Base-by-base conservation (phyloP, 805 yeast genomes). In the Ogataea populi-albae region DNA sequence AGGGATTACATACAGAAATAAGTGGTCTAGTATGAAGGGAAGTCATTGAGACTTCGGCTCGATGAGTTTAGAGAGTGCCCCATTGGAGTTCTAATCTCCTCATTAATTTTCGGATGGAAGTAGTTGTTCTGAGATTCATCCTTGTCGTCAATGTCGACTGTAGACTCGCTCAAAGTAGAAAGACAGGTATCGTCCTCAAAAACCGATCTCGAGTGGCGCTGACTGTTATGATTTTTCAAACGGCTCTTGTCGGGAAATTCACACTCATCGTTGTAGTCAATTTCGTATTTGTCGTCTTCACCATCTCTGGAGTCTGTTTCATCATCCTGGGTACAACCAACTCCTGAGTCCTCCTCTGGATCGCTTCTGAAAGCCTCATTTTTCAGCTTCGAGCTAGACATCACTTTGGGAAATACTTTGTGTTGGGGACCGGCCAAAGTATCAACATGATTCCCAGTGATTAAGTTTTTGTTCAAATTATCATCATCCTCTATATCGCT, bases 41-140 rank as follows among this genome's bases (percentile, higher is more conserved):
- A 19, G 17, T n/a, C 16, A 19, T 35, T 42, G 15, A 41, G 19
- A 18, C 29, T 34, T 4, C 23, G 30, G 11, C 32, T 21, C 4
- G 45, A 32, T 6, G 34, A 11, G 10, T 41, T 37, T 3, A 35
- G 35, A 11, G 46, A 36, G 6, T 19, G 22, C 14, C 28, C 30
- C 15, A 26, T 15, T n/a, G 57, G 55, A 3, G 57, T 51, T 11
- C 15, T 32, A 3, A 50, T 34, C 38, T 63, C 68, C 17, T 72
- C 75, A 43, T 65, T 69, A 5, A 59, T 65, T 6, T 59, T 49
- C 4, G 77, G 77, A 44, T 64, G 69, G n/a, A 74, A 75, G 47
- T 69, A 70, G 45, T 71, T 75, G 43, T 68, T 57, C 42, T 68
- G 69, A 46, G 69, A 73, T 44, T 71, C 77, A 4, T 70, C 77